Base-by-base conservation (phyloP, 495 filamentous ascomycete genomes). In the Podospora pseudocomata region DNA sequence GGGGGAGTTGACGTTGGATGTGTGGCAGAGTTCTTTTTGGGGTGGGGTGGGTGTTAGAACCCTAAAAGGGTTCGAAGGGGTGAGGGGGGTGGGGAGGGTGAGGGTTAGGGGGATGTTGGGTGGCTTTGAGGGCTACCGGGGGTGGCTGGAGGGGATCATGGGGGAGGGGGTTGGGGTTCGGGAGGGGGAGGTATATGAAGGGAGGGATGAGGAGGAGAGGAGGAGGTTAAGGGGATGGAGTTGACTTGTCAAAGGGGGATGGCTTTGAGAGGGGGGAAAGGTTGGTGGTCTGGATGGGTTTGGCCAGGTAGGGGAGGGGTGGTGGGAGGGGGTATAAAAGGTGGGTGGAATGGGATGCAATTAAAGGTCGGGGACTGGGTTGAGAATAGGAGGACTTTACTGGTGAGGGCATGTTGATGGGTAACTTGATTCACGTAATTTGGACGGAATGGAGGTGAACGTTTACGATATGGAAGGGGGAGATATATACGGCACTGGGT, bases 261-360 rank as follows among this genome's bases (percentile, higher is more conserved):
- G 81, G 62, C 68, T 86, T 83, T 56, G 77, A 66, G 57, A 83
- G 83, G 60, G 86, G 77, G 67, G 73, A 70, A 62, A 85, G 74
- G 66, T 85, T 79, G 13, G 67, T 67, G 28, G 70, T 65, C 4
- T 63, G 65, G 39, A 65, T 53, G 15, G 27, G 59, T 56, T 32
- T 56, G 53, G 53, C 20, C 20, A 20, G 20, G 20, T 20, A 20
- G 20, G 20, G 20, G 20, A 20, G 20, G 20, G 20, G 20, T 20
- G 20, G 20, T 20, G 20, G 20, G 20, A 20, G 20, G 20, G 20
- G 20, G 20, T 20, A 20, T 20, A 20, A 20, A 20, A 20, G 20
- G 20, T 20, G 20, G 20, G 20, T 20, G 20, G 20, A 20, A 20
- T 20, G 20, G 20, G 20, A 20, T 20, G 20, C 20, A 20, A 20